Evolutionary conservation across 805 yeast species (phyloP).

Genomic region (Candida jianshihensis): DNA sequence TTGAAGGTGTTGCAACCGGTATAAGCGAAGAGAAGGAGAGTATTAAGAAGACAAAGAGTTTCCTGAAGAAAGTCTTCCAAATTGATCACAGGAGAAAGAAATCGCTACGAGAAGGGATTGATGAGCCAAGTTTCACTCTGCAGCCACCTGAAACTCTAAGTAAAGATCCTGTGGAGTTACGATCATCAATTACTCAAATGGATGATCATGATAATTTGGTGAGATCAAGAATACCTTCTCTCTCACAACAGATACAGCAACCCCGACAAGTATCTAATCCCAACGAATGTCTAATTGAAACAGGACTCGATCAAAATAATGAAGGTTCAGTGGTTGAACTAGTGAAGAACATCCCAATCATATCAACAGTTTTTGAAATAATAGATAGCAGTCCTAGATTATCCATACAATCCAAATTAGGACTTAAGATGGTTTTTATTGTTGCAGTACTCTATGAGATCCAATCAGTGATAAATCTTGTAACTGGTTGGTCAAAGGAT

Average conservation of each 20-base stretch:
- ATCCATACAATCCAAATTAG: slow-evolving; percentile 6
- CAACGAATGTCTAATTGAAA: too few species aligned
- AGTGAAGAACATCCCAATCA: slow-evolving; percentile 10
- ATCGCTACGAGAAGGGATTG: too few species aligned
- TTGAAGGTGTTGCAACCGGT: not conserved
- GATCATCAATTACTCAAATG: too few species aligned
- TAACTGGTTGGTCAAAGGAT: not conserved
- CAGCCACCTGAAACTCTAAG: too few species aligned
- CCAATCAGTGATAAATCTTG: slow-evolving; percentile 15
- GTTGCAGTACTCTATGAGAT: slow-evolving; percentile 27
- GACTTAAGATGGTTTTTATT: slow-evolving; percentile 18
- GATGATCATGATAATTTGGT: too few species aligned
- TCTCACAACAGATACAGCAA: too few species aligned
- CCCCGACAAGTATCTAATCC: too few species aligned
- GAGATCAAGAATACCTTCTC: too few species aligned
- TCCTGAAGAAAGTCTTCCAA: not conserved
- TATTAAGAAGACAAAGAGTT: not conserved
- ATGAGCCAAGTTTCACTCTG: too few species aligned
- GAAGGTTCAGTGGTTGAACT: slow-evolving; percentile 4
- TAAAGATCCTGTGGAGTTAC: too few species aligned
- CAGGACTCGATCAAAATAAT: too few species aligned
- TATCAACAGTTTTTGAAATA: slow-evolving; percentile 8
- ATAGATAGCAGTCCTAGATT: slow-evolving; percentile 11
- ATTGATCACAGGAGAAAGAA: not conserved
- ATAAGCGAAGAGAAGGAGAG: not conserved